Conservation (phyloP, 192 early-diverging fungal species). For the Entomortierella chlamydospora region DNA sequence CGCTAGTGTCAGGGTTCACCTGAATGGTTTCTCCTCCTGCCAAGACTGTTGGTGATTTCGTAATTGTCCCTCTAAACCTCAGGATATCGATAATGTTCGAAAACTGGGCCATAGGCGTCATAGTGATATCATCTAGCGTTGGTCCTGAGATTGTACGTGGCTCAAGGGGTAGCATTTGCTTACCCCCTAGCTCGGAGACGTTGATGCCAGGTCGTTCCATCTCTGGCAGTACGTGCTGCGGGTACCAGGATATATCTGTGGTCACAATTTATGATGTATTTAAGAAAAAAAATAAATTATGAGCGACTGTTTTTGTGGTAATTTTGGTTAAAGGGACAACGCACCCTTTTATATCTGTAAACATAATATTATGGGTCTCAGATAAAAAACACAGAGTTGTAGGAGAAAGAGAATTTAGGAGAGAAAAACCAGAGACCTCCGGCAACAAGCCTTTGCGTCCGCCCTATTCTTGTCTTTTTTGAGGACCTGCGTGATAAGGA, state of each 20-base stretch:
- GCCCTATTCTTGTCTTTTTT: too few species aligned
- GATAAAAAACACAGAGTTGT: too few species aligned
- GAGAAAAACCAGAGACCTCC: too few species aligned
- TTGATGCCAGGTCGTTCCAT: conserved; percentile 22
- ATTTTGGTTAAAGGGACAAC: too few species aligned
- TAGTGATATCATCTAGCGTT: conserved; percentile 6
- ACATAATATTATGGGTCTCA: too few species aligned
- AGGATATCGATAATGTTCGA: conserved; percentile 7
- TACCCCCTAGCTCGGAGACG: conserved; percentile 53
- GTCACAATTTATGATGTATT: neutral
- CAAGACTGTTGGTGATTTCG: neutral
- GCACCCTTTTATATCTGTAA: too few species aligned
- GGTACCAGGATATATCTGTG: conserved; percentile 15
- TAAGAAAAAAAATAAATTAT: too few species aligned
- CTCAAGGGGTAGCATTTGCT: conserved; percentile 64
- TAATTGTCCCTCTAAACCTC: conserved; percentile 1
- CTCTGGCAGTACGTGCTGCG: conserved; percentile 17
- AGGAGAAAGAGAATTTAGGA: too few species aligned
- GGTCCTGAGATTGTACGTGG: conserved; percentile 54
- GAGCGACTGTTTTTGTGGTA: too few species aligned
- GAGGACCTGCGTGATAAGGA: neutral
- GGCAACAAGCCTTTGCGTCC: too few species aligned
- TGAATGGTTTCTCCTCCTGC: neutral
- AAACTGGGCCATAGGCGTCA: conserved; percentile 1
- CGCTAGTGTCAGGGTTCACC: neutral